phyloP scores from a whole-genome alignment of 345 rosid genomes.

The Rhodomyrtus tomentosa region DNA sequence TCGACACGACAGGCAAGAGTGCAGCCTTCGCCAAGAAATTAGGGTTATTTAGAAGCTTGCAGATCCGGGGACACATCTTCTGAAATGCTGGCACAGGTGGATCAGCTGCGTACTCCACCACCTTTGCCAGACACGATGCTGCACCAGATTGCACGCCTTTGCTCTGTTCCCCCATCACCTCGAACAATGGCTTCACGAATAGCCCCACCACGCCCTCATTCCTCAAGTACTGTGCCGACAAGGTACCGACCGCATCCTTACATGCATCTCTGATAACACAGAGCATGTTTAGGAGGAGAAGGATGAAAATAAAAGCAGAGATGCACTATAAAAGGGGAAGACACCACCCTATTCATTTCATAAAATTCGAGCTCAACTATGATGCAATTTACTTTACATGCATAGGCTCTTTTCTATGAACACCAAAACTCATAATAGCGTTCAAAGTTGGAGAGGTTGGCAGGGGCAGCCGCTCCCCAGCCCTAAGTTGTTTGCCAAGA shows the following conservation, averaged over 20 bases:
- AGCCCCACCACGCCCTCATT: conserved; percentile 51
- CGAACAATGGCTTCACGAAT: conserved; percentile 82
- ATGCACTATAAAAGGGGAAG: not conserved
- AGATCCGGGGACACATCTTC: conserved; percentile 82
- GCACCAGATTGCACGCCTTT: conserved; percentile 89
- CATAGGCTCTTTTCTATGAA: not conserved
- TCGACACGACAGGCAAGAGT: conserved; percentile 68
- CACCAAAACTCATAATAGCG: not conserved
- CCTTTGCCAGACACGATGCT: conserved; percentile 77
- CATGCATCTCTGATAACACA: conserved; percentile 54
- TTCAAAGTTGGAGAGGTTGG: not conserved
- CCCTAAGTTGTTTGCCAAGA: not conserved
- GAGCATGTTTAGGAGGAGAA: conserved; percentile 9
- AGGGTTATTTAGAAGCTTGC: conserved; percentile 75
- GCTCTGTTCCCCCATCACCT: conserved; percentile 97
- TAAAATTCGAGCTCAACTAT: not conserved
- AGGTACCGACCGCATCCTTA: conserved; percentile 66
- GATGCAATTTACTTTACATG: not conserved
- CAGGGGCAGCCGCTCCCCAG: not conserved
- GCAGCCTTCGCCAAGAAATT: conserved; percentile 78
- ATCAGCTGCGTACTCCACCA: conserved; percentile 66
- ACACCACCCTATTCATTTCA: not conserved
- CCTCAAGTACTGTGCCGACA: conserved; percentile 60
- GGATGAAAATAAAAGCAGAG: not conserved
- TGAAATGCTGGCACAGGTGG: conserved; percentile 58